Evolutionary conservation across 2,329 filamentous ascomycete species (phyloP).

Genomic region (Fusarium piperis): DNA sequence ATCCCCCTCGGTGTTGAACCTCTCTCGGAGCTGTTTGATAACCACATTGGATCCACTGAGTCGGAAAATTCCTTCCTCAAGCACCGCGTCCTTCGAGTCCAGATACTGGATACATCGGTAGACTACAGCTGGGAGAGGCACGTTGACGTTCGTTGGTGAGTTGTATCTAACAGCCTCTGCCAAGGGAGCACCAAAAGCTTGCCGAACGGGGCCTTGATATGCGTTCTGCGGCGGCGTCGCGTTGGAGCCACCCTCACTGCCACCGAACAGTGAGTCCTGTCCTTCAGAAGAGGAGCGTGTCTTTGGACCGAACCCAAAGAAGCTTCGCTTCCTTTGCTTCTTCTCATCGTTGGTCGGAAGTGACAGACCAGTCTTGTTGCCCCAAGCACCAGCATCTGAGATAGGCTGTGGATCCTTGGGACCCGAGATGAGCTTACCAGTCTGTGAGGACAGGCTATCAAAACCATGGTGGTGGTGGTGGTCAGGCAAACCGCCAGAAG

Average conservation of each 20-base stretch:
- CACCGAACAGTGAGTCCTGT: slow-evolving; percentile 64
- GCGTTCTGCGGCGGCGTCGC: slow-evolving; percentile 55
- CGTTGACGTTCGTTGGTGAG: slow-evolving; percentile 75
- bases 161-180: slow-evolving; percentile 87
- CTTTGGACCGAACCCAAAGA: slow-evolving; percentile 76
- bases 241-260: slow-evolving; percentile 56
- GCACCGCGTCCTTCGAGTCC: slow-evolving; percentile 79
- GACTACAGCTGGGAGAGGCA: slow-evolving; percentile 88
- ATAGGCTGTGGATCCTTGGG: slow-evolving; percentile 88
- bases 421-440: slow-evolving; percentile 74
- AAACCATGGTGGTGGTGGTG: slow-evolving; percentile 45
- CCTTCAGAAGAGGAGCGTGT: slow-evolving; percentile 67
- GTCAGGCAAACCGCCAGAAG: slow-evolving; percentile 47
- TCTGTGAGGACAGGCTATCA: slow-evolving; percentile 52
- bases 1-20: slow-evolving; percentile 93
- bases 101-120: slow-evolving; percentile 97
- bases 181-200: slow-evolving; percentile 86
- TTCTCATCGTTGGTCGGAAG: slow-evolving; percentile 74
- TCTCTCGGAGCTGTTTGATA: slow-evolving; percentile 88
- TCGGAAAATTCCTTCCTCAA: slow-evolving; percentile 95
- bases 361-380: slow-evolving; percentile 72
- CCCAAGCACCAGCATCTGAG: slow-evolving; percentile 84
- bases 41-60: slow-evolving; percentile 96
- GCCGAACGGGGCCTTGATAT: slow-evolving; percentile 66
- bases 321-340: slow-evolving; percentile 79